Evolutionary conservation across 2,329 filamentous ascomycete genomes (phyloP).

Genomic region (Leptographium galeiforme): DNA sequence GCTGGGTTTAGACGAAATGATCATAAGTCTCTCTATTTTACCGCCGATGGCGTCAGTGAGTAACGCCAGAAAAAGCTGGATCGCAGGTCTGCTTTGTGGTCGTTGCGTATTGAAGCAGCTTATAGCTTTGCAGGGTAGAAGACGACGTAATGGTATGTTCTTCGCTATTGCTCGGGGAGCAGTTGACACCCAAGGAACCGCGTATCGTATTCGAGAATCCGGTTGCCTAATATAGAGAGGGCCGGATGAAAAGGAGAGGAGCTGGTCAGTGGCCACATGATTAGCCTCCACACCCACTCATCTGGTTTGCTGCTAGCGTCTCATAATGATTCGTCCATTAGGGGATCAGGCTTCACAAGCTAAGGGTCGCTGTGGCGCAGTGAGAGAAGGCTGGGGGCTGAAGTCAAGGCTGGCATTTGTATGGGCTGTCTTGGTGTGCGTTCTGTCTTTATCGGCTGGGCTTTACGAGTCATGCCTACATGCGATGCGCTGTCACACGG

Average conservation of each 20-base stretch:
- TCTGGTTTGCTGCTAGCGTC: background rate
- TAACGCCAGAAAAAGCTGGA: too few relatives aligned
- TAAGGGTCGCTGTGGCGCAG: background rate
- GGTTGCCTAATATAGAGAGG: background rate
- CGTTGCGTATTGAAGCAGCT: too few relatives aligned
- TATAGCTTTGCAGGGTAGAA: too few relatives aligned
- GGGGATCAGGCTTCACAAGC: background rate
- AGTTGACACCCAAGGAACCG: background rate
- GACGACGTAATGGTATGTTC: background rate
- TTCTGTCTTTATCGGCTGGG: constrained; percentile 18
- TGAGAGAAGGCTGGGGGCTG: background rate
- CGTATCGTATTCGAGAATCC: background rate
- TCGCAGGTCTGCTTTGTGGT: background rate
- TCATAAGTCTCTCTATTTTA: too few relatives aligned
- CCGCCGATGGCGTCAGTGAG: too few relatives aligned
- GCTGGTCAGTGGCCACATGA: background rate
- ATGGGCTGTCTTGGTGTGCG: constrained; percentile 13
- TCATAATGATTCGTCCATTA: background rate
- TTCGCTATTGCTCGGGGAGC: background rate
- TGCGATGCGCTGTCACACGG: background rate
- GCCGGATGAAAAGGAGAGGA: background rate
- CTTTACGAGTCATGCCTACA: constrained; percentile 14
- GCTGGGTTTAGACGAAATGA: too few relatives aligned
- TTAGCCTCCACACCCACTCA: background rate
- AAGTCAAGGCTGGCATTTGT: background rate